Evolutionary conservation across 2,329 filamentous ascomycete genomes (phyloP), one percentile per base, ranked within the genome.

Genomic region (Colletotrichum tanaceti): DNA sequence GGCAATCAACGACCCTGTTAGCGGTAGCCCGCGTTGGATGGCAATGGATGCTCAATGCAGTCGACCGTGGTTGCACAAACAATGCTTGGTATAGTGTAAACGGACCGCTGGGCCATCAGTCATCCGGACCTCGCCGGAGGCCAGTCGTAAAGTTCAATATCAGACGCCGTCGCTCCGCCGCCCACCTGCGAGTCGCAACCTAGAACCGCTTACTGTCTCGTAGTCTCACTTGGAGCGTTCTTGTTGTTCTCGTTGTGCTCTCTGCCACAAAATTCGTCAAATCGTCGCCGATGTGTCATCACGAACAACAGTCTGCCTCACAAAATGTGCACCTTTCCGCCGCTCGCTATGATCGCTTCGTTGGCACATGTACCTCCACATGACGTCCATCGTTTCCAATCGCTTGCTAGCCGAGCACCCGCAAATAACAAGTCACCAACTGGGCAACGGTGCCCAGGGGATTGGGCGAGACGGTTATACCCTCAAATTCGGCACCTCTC

Each of bases 331-430:
- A 3, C 38, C 5, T 52, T 41, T 10, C 35, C 35, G 28, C 35
- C 28, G 44, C 44, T 47, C 16, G 38, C 55, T 49, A 58, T 50
- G 28, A 57, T 52, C 20, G 35, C 60, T 68, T 28, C 41, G 32
- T 28, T 59, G 53, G 60, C 65, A 68, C 60, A 68, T 58, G 64
- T 64, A 64, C n/a, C 60, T 53, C 62, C 60, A 58, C 22, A 65
- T 68, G 65, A 65, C 62, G 62, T 60, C 28, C 47, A 44, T 43
- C 47, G 20, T 41, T 20, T 38, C 53, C 39, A 49, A 52, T 22
- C 41, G 32, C 32, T 35, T 35, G 7, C 46, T 16, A 39, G 35
- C 47, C 47, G 49, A 20, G 38, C 58, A 67, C 16, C 47, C 44
- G 38, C 41, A 38, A 50, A 28, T 44, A 53, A 39, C 44, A 53